Evolutionary conservation across 139 green algal genomes (phyloP), one percentile per base, ranked within the genome.

Genomic region (Mesotaenium endlicherianum): DNA sequence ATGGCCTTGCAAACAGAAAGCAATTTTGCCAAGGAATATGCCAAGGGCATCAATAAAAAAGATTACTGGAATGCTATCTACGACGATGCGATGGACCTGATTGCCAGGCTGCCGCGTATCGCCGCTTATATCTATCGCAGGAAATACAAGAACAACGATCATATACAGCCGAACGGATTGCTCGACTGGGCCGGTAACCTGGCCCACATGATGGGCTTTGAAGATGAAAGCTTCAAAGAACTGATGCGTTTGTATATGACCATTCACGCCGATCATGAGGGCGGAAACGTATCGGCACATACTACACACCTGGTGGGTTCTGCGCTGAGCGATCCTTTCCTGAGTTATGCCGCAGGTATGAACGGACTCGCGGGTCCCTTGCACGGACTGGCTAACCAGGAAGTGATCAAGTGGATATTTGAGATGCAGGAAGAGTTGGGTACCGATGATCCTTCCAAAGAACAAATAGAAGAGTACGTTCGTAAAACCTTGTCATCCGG

Each of bases 341-440:
- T 97, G 49, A 94, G 89, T 47, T 97, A 95, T 75, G 87, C 92
- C n/a, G 96, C 96, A 4, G 94, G 94, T 67, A 91, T 99, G 85
- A 97, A 95, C 58, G 96, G 96, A 1, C 91, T 99, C 71, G 96
- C 96, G 2, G 96, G 96, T 2, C 96, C 96, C 0, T 89, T 99
- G 82, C 96, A 99, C 85, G 96, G 96, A 39, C 91, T 99, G 70
- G 96, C 96, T 67, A 99, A 98, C 91, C 96, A 99, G 69, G 95
- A 98, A 91, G 94, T 97, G 75, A 92, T 98, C 70, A 80, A 88
- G 64, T 98, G 95, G 95, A 85, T 98, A 16, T 88, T 91, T 39
- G 75, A 93, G 30, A 91, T 97, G 44, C 75, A 83, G 2, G 72
- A 78, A 17, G 77, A 94, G 92, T 79, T 99, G 11, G 95, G 95